Conservation (phyloP, 192 early-diverging fungal genomes). For the Glomus cerebriforme region DNA sequence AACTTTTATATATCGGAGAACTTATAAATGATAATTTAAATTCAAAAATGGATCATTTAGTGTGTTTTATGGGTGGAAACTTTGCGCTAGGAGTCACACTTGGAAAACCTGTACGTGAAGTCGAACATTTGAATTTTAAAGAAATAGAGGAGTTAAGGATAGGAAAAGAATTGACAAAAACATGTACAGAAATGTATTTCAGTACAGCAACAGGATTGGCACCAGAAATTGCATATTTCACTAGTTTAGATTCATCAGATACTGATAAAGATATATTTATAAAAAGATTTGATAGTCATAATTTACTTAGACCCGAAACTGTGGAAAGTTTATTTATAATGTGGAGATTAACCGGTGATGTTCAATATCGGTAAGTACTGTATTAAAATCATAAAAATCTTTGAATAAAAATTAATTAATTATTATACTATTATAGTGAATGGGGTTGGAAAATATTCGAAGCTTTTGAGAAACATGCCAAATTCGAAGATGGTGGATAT, state of each 20-base stretch:
- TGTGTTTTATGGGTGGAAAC: slow-evolving; percentile 88
- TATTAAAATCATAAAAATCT: no score
- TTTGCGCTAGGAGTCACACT: slow-evolving; percentile 77
- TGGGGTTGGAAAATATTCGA: slow-evolving; percentile 89
- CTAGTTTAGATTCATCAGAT: slow-evolving; percentile 38
- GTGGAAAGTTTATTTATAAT: slow-evolving; percentile 88
- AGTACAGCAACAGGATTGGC: slow-evolving; percentile 78
- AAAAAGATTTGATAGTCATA: slow-evolving; percentile 65
- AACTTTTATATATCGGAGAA: slow-evolving; percentile 71
- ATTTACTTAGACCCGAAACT: slow-evolving; percentile 87
- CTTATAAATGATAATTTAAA: slow-evolving; percentile 36
- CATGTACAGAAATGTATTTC: slow-evolving; percentile 83
- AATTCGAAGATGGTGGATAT: slow-evolving; percentile 63
- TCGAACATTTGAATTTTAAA: slow-evolving; percentile 41
- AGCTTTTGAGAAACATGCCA: slow-evolving; percentile 78
- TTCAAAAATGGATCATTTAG: slow-evolving; percentile 90
- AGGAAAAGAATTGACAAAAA: slow-evolving; percentile 74
- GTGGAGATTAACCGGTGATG: slow-evolving; percentile 83
- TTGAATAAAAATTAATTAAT: not conserved
- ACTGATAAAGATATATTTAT: slow-evolving; percentile 63
- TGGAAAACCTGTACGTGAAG: slow-evolving; percentile 47
- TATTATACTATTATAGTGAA: slow-evolving; percentile 49
- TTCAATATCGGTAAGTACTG: slow-evolving; percentile 71
- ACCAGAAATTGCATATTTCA: slow-evolving; percentile 85
- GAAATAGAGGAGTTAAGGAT: slow-evolving; percentile 67